Percentiles rank a stretch among this genome's conserved stretches.
These are phyloP conservation scores for Scheffersomyces coipomensis DNA, from an alignment of 805 yeast genomes.

Conservation along the genomic window DNA sequence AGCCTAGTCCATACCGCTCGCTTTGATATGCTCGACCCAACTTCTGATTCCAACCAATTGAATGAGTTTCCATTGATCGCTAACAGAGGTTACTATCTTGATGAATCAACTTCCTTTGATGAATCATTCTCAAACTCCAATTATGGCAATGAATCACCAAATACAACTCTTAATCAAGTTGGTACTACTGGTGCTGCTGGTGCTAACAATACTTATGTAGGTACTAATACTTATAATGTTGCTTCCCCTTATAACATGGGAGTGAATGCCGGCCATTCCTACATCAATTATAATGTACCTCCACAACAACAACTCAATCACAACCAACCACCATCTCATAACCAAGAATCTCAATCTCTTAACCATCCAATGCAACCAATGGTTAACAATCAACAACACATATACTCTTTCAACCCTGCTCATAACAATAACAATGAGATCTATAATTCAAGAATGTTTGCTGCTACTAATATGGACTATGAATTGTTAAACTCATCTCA, in stretches of 20 bases:
- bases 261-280: background rate
- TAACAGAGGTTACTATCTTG: conserved; percentile 1
- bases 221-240: conserved; percentile 3
- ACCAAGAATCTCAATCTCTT: conserved; percentile 1
- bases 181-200: background rate
- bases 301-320: conserved; percentile 4
- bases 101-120: conserved; percentile 2
- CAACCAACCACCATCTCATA: conserved; percentile 2
- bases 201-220: background rate
- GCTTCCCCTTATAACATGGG: background rate
- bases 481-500: background rate
- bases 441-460: background rate
- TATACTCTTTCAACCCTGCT: background rate
- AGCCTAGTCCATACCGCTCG: conserved; percentile 8
- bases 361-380: background rate
- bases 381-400: background rate
- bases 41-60: conserved; percentile 10
- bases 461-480: background rate
- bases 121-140: background rate
- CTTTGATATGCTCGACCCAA: conserved; percentile 17
- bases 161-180: background rate
- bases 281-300: background rate
- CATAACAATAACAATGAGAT: background rate
- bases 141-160: background rate
- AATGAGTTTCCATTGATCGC: conserved; percentile 11